Conservation (phyloP, 2,329 filamentous ascomycete genomes). For the Verticillium isaacii region DNA sequence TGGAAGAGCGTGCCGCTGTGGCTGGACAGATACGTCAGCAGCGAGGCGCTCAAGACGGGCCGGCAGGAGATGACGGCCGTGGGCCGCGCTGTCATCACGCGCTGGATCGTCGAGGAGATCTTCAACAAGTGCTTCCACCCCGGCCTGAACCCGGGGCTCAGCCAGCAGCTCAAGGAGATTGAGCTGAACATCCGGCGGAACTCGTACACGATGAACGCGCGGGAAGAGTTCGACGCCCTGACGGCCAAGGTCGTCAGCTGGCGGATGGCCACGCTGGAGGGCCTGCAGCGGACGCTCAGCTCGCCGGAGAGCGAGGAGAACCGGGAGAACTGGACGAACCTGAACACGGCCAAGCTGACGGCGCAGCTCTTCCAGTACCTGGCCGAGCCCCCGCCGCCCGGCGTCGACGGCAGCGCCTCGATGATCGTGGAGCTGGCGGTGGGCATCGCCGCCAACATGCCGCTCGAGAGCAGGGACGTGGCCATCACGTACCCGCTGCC, state of each 20-base stretch:
- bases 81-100: conserved; percentile 80
- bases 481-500: conserved; percentile 81
- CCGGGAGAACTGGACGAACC: conserved; percentile 63
- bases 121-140: conserved; percentile 94
- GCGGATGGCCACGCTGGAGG: conserved; percentile 90
- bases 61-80: conserved; percentile 98
- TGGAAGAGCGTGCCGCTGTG: conserved; percentile 80
- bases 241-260: conserved; percentile 85
- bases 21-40: conserved; percentile 75
- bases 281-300: conserved; percentile 67
- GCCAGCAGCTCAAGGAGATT: conserved; percentile 74
- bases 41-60: conserved; percentile 78
- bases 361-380: conserved; percentile 69
- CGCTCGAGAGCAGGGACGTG: conserved; percentile 87
- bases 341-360: conserved; percentile 64
- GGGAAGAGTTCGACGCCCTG: conserved; percentile 85
- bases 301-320: conserved; percentile 62
- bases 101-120: conserved; percentile 86
- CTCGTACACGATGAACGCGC: conserved; percentile 66
- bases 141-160: conserved; percentile 71
- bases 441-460: conserved; percentile 78
- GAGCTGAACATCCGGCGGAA: conserved; percentile 82
- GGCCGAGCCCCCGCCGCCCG: conserved; percentile 69
- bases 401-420: conserved; percentile 80
- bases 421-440: conserved; percentile 93